These are phyloP conservation scores for Curvularia verruculosa DNA, from an alignment of 2,329 filamentous ascomycete genomes.

Conservation along the genomic window DNA sequence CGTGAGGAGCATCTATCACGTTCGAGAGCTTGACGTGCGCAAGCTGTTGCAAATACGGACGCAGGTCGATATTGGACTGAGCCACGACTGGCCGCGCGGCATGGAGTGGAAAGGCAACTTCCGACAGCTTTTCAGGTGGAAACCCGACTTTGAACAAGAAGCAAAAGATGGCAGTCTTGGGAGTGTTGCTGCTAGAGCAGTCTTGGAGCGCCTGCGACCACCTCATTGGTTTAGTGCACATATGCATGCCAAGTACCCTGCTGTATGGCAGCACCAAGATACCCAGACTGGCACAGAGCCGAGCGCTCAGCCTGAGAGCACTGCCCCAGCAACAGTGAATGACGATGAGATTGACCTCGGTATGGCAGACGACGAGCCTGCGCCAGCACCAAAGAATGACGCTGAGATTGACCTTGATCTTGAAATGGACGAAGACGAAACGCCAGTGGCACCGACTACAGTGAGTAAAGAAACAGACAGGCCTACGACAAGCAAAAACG, in stretches of 20 bases:
- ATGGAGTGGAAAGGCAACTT: conserved; percentile 81
- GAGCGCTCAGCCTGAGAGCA: conserved; percentile 21
- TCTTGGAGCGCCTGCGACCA: conserved; percentile 82
- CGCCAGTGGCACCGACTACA: neutral
- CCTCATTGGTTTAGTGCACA: conserved; percentile 90
- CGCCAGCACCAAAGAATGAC: conserved; percentile 34
- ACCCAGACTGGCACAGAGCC: conserved; percentile 56
- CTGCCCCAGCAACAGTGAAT: conserved; percentile 54
- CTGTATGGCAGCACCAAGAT: conserved; percentile 59
- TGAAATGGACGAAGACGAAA: conserved; percentile 49
- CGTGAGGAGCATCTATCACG: conserved; percentile 83
- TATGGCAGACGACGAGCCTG: conserved; percentile 57
- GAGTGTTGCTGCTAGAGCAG: conserved; percentile 76
- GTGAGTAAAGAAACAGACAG: conserved; percentile 17
- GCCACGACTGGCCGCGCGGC: conserved; percentile 91
- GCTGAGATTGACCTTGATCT: conserved; percentile 51
- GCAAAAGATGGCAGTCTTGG: conserved; percentile 77
- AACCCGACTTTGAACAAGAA: conserved; percentile 77
- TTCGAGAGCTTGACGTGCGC: conserved; percentile 86
- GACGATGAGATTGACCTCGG: conserved; percentile 64
- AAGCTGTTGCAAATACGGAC: conserved; percentile 85
- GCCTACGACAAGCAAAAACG: conserved; percentile 2
- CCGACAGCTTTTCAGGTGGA: conserved; percentile 70
- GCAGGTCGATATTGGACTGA: conserved; percentile 88
- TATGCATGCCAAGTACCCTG: conserved; percentile 85